phyloP scores from a whole-genome alignment of 169 alveolate species.

The Toxoplasma gondii region DNA sequence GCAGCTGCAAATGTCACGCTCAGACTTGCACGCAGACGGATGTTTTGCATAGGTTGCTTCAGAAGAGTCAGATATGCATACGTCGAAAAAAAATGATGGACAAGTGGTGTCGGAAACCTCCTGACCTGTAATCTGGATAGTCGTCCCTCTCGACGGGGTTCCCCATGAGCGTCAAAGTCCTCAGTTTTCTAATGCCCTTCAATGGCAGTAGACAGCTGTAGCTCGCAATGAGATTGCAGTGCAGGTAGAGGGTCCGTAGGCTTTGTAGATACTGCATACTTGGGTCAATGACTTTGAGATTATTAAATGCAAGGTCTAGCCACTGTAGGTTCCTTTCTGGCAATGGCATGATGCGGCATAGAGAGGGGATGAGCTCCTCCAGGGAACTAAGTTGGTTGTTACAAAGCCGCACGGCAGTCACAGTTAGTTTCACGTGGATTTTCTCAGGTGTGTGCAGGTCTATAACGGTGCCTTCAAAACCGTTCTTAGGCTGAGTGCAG shows the following conservation, averaged over 20 bases:
- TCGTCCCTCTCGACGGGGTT: constrained; percentile 35
- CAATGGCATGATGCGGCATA: background rate
- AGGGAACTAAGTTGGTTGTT: constrained; percentile 24
- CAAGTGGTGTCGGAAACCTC: no score
- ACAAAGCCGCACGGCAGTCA: constrained; percentile 37
- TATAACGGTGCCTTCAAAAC: background rate
- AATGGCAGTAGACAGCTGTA: background rate
- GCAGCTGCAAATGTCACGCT: no score
- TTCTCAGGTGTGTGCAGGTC: background rate
- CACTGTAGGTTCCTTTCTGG: constrained; percentile 23
- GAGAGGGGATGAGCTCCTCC: background rate
- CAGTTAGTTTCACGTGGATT: background rate
- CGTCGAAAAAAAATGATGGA: no score
- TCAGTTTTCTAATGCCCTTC: background rate
- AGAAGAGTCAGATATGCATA: no score
- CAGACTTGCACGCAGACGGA: no score
- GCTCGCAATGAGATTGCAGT: constrained; percentile 16
- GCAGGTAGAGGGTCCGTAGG: constrained; percentile 36
- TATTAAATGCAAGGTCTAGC: constrained; percentile 43
- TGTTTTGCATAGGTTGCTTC: no score
- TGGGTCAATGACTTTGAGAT: background rate
- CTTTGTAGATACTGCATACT: background rate
- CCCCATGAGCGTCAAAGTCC: constrained; percentile 28
- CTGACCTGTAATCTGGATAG: constrained; percentile 10
- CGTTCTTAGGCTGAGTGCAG: background rate